Evolutionary conservation across 2,329 filamentous ascomycete species (phyloP).

Genomic region (Aspergillus nomiae): DNA sequence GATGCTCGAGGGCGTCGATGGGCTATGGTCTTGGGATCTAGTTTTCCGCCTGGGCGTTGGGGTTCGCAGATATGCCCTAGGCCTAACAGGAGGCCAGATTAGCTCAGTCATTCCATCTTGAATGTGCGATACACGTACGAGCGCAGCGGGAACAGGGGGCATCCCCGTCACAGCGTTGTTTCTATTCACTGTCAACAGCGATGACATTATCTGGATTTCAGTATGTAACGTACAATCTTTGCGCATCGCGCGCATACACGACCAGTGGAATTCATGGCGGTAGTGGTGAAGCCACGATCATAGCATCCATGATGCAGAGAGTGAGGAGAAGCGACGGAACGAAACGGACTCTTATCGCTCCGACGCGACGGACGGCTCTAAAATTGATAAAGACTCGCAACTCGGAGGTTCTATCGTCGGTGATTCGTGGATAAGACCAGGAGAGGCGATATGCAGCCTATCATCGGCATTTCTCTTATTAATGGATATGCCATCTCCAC

Average conservation of each 20-base stretch:
- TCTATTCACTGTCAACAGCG: conserved; percentile 14
- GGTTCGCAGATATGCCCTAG: conserved; percentile 27
- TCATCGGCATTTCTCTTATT: background rate
- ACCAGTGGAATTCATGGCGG: background rate
- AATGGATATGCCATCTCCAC: background rate
- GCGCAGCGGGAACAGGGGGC: conserved; percentile 28
- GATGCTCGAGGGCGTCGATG: conserved; percentile 25
- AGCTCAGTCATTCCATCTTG: background rate
- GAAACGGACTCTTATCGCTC: background rate
- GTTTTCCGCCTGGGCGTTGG: conserved; percentile 12
- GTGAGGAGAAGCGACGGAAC: background rate
- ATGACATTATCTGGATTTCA: background rate
- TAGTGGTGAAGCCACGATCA: background rate
- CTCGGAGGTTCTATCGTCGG: background rate
- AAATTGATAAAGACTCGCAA: background rate
- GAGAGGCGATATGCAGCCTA: background rate
- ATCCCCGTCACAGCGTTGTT: conserved; percentile 32
- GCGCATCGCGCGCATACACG: background rate
- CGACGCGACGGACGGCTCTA: background rate
- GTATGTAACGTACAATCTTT: background rate
- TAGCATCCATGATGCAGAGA: background rate
- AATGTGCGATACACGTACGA: conserved; percentile 16
- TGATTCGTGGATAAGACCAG: background rate
- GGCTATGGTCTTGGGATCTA: background rate
- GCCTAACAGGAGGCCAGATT: conserved; percentile 11